A percentile compares a stretch with the other conserved stretches of the same genome.
Conservation (phyloP, 768 basidiomycete genomes). For the Filobasidium floriforme region DNA sequence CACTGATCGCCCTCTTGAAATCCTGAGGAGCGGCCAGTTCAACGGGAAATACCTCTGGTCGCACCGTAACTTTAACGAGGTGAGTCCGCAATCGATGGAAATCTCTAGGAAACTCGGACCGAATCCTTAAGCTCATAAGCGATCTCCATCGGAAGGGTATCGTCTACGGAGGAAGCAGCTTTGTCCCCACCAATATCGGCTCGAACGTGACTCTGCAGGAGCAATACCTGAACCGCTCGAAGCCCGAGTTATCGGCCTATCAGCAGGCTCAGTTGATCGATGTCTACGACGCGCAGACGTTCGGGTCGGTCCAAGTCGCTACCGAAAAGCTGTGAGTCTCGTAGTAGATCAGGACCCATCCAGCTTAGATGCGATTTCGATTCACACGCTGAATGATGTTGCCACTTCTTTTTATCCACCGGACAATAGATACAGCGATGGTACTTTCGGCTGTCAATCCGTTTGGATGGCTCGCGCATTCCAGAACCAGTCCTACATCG, state of each 20-base stretch:
- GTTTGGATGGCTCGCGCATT: constrained; percentile 15
- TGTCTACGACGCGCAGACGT: constrained; percentile 2
- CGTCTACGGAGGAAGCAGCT: not conserved
- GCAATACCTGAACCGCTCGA: not conserved
- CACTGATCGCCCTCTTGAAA: constrained; percentile 5
- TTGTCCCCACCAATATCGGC: constrained; percentile 13
- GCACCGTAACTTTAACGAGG: constrained; percentile 16
- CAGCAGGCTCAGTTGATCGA: not conserved
- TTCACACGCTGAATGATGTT: too few species aligned
- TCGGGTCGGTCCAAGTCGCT: constrained; percentile 11
- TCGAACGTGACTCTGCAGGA: constrained; percentile 1
- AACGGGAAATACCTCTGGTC: constrained; percentile 10
- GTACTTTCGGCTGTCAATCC: constrained; percentile 12
- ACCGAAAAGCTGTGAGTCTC: constrained; percentile 12
- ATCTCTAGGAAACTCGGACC: too few species aligned
- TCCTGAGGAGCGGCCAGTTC: constrained; percentile 4
- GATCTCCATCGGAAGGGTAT: not conserved
- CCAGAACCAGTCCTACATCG: constrained; percentile 7
- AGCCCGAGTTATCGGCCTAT: not conserved
- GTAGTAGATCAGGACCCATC: too few species aligned
- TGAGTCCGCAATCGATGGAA: too few species aligned
- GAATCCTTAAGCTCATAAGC: too few species aligned
- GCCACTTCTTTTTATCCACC: too few species aligned
- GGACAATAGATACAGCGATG: constrained; percentile 9
- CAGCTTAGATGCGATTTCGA: too few species aligned